Base-by-base conservation (phyloP, 352 stramenopile genomes). In the Phytophthora meadii region DNA sequence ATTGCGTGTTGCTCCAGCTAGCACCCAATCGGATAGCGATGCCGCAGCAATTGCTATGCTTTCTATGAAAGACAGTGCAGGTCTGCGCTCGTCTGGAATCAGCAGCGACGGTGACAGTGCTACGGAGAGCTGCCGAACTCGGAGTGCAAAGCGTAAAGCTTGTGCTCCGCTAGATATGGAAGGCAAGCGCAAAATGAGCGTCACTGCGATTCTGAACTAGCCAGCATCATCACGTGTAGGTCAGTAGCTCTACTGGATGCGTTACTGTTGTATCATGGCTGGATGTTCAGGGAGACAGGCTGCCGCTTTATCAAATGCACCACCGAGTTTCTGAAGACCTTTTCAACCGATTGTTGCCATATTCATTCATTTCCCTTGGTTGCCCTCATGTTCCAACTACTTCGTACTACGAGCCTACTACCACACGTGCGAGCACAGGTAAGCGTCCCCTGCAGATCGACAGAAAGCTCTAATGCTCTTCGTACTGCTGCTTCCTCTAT, bases 131-230 rank as follows among this genome's bases (percentile, higher is more conserved):
- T 60, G 61, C 28, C 64, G 73, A 25, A 57, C 63, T 9, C 76
- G 68, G 5, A 77, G 54, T 34, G 69, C 72, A 36, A 92, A 90
- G 73, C 84, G 86, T 52, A 92, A 94, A 62, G 86, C 84, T 14
- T 89, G 73, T 41, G 80, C 74, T n/a, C 82, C 82, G 28, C 63
- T 92, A 47, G 42, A 76, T 40, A 69, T 83, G 68, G 72, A 76
- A 56, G 62, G 84, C 39, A 94, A 92, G 79, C 82, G 87, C 68
- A 95, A 95, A 70, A 95, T 95, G 88, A 93, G 86, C 53, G 87
- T 95, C 42, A 88, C 88, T 15, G 89, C 86, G 44, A 94, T 95
- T 76, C 80, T 95, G 55, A 95, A 95, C 73, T 95, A 84, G 67
- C 37, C 32, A 60, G 4, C 48, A 4, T 15, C 39, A 51, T 30